Evolutionary conservation across 176 grass and related monocot species (phyloP).

Genomic region (Juncus effusus): DNA sequence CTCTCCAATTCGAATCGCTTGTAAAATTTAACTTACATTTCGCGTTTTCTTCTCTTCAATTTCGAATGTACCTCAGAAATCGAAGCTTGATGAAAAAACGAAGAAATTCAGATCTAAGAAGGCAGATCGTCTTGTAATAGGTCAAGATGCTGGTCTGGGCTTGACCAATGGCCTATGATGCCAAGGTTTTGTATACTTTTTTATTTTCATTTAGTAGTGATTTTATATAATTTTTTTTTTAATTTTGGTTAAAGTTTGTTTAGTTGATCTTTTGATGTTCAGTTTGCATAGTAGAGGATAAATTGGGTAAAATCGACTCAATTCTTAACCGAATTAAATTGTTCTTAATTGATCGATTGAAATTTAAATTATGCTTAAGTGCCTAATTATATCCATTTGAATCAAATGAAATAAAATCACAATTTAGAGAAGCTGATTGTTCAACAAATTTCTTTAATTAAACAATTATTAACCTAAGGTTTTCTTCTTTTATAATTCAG

Average conservation of each 20-base stretch:
- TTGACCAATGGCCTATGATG: slow-evolving; percentile 62
- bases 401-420: too few species aligned
- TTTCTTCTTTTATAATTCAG: slow-evolving; percentile 32
- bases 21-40: not conserved
- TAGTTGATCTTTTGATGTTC: too few species aligned
- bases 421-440: too few species aligned
- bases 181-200: slow-evolving; percentile 26
- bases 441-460: too few species aligned
- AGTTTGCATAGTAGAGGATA: too few species aligned
- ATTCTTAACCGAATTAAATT: too few species aligned
- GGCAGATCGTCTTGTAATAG: slow-evolving; percentile 44
- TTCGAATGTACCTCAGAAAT: slow-evolving; percentile 40
- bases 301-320: too few species aligned
- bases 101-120: slow-evolving; percentile 21
- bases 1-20: slow-evolving; percentile 11
- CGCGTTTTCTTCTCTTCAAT: slow-evolving; percentile 32
- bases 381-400: too few species aligned
- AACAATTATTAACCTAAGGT: too few species aligned
- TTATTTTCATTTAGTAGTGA: not conserved
- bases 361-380: too few species aligned
- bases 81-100: slow-evolving; percentile 27
- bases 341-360: too few species aligned
- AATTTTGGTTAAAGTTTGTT: too few species aligned
- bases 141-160: slow-evolving; percentile 56
- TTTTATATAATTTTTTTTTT: not conserved